Conservation (phyloP, 352 stramenopile genomes). For the Phytophthora constricta region DNA sequence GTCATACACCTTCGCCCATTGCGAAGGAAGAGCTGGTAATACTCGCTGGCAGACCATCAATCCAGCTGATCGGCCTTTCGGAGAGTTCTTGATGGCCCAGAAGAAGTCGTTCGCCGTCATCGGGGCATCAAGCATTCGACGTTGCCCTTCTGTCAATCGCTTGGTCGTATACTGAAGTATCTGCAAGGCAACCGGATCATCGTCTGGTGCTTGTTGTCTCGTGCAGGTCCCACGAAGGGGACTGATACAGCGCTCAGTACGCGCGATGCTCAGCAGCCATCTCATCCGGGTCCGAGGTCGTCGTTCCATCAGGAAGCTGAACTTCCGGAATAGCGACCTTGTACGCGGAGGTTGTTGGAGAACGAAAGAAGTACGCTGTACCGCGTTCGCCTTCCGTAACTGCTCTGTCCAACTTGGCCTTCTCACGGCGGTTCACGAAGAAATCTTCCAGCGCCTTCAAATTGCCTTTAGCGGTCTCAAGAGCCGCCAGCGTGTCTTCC, state of each 20-base stretch:
- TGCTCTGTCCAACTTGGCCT: not conserved
- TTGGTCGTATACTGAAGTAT: not conserved
- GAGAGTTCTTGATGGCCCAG: not conserved
- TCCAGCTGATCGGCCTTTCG: not conserved
- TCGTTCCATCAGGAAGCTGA: not conserved
- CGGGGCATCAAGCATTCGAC: not conserved
- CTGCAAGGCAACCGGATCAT: not conserved
- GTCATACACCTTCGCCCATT: conserved; percentile 1
- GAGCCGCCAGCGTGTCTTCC: not conserved
- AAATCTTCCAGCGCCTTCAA: not conserved
- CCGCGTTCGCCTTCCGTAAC: not conserved
- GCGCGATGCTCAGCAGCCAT: conserved; percentile 3
- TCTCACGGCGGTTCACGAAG: not conserved
- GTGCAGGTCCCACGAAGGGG: not conserved
- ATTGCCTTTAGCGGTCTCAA: not conserved
- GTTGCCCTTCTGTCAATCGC: not conserved
- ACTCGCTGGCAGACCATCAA: not conserved
- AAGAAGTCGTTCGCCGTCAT: not conserved
- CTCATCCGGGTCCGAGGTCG: not conserved
- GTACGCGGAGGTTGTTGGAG: not conserved
- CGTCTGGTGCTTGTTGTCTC: not conserved
- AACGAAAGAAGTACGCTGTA: not conserved
- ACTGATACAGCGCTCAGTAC: conserved; percentile 3
- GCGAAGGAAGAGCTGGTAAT: too few species aligned
- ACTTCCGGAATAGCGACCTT: not conserved